Evolutionary conservation across 495 filamentous ascomycete species (phyloP).

Genomic region (Durotheca rogersii): DNA sequence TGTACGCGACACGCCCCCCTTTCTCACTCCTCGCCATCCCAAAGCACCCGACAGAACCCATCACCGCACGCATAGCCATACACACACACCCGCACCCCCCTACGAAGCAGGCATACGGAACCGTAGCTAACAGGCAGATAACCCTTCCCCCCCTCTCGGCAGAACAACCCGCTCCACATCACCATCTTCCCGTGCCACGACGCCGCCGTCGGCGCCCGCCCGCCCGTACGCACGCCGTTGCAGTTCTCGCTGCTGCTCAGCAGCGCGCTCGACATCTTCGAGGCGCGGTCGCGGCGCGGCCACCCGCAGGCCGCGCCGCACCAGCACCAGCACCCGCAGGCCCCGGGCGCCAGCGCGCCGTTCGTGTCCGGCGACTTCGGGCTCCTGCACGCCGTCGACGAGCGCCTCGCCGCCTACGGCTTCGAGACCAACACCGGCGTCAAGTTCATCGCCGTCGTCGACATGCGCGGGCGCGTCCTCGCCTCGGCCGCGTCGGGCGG

Average conservation of each 20-base stretch:
- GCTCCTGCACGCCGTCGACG: conserved; percentile 87
- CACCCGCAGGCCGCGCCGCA: conserved; percentile 39
- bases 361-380: conserved; percentile 77
- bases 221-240: conserved; percentile 60
- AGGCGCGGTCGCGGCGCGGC: conserved; percentile 68
- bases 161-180: conserved; percentile 97
- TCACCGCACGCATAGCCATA: background rate
- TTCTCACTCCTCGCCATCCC: conserved; percentile 9
- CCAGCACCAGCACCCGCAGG: conserved; percentile 34
- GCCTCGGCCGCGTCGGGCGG: too few species aligned
- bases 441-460: conserved; percentile 83
- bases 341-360: conserved; percentile 26
- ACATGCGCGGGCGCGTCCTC: conserved; percentile 65
- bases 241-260: conserved; percentile 91
- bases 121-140: background rate
- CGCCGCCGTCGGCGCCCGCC: conserved; percentile 42
- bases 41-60: background rate
- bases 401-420: conserved; percentile 86
- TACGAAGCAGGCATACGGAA: too few species aligned
- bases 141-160: conserved; percentile 9
- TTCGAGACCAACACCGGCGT: conserved; percentile 97
- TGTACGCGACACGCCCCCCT: conserved; percentile 49
- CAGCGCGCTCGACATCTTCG: conserved; percentile 90
- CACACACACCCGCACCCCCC: too few species aligned
- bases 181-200: conserved; percentile 77